These are phyloP conservation scores for Metschnikowia noctiluminum DNA, from an alignment of 805 yeast genomes.

Conservation along the genomic window DNA sequence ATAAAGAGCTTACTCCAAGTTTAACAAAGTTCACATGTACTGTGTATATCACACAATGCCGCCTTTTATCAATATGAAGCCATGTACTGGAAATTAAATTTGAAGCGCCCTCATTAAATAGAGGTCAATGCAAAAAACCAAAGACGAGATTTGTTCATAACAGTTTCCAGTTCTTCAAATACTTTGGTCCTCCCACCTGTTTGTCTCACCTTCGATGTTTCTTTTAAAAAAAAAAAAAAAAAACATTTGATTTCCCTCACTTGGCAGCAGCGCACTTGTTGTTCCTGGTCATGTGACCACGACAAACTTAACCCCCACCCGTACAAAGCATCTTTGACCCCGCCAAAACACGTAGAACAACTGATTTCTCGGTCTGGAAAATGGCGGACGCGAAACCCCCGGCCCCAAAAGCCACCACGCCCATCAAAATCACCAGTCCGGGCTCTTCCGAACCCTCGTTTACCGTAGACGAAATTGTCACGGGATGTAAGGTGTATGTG, in stretches of 20 bases:
- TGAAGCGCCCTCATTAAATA: too few species aligned
- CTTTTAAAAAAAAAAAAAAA: too few species aligned
- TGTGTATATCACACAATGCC: too few species aligned
- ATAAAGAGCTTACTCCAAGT: too few species aligned
- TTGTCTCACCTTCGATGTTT: too few species aligned
- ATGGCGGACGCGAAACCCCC: constrained; percentile 7
- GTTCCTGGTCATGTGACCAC: neutral
- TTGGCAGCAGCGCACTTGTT: too few species aligned
- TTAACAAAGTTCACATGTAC: too few species aligned
- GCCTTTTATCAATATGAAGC: too few species aligned
- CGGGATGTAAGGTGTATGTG: constrained; percentile 82
- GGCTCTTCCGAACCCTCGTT: constrained; percentile 16
- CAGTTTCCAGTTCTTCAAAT: neutral
- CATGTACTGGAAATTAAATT: too few species aligned
- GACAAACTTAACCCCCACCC: neutral
- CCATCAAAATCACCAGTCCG: constrained; percentile 8
- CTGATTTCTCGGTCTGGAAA: neutral
- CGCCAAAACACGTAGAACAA: neutral
- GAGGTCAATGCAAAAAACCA: too few species aligned
- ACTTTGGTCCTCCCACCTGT: neutral
- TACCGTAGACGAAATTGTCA: constrained; percentile 48
- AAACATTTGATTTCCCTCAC: too few species aligned
- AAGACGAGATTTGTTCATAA: too few species aligned
- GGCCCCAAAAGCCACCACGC: constrained; percentile 9
- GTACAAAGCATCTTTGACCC: neutral